Base-by-base conservation (phyloP, 163 green algal species). In the Chloromonas sp. region DNA sequence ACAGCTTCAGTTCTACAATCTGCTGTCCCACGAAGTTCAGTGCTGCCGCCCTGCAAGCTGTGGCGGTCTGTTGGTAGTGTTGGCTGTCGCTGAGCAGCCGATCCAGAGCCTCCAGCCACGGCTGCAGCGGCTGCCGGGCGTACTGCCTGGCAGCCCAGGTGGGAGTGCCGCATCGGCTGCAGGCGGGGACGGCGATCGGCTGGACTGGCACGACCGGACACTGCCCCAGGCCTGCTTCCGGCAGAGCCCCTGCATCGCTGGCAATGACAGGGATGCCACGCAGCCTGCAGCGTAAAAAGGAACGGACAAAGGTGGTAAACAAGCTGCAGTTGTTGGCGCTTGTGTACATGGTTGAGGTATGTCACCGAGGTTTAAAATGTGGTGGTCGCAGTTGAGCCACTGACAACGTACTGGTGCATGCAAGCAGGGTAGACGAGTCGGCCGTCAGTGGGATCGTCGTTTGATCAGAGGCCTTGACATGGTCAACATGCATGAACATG, bases 161-260 rank as follows among this genome's bases (percentile, higher is more conserved):
- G 1, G 78, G 85, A 1, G 57, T 61, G 2, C 58, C 58, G 3
- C 2, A 66, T 2, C 13, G 80, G 85, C 60, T 76, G 79, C 57
- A 81, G 13, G 57, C 2, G 1, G 83, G 85, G 1, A 78, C 58
- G 58, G 62, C 60, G 2, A 89, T 81, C 2, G 80, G 76, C 66
- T 79, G 2, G 0, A 89, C 83, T 11, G 61, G 82, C 13, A 81
- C 14, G 1, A 60, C 61, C 36, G 83, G 60, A 60, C 83, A 82
- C 14, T 3, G 5, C 0, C 86, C 86, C 11, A 85, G 59, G 2
- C 70, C 86, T 70, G 86, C 86, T 71, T 89, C 86, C 61, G 66
- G 15, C 5, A 86, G 57, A 0, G 77, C 86, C 0, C 86, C 86
- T 71, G 81, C 60, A 71, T 85, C 61, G 61, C 83, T 87, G 1